Evolutionary conservation across 2,329 filamentous ascomycete genomes (phyloP).

Genomic region (Lachnellula willkommii): DNA sequence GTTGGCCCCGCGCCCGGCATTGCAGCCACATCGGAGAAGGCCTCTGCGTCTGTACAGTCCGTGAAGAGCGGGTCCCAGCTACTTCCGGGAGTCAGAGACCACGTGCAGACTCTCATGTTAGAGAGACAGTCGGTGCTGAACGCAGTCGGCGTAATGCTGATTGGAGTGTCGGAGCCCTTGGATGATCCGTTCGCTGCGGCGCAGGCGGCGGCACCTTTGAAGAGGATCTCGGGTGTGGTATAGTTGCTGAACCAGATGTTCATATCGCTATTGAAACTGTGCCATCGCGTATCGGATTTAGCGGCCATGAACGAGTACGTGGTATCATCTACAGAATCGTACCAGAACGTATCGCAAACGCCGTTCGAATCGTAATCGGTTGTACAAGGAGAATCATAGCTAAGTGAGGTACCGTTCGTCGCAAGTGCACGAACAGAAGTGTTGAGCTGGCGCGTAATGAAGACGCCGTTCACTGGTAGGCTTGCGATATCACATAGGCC

Average conservation of each 20-base stretch:
- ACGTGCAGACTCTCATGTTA: neutral
- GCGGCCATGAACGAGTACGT: constrained; percentile 31
- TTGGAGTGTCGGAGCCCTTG: neutral
- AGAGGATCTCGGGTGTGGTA: neutral
- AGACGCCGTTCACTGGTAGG: neutral
- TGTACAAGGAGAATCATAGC: neutral
- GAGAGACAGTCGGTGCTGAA: neutral
- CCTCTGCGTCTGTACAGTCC: neutral
- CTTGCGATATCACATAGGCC: too few relatives aligned
- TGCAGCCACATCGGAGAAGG: neutral
- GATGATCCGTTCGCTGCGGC: neutral
- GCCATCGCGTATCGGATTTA: neutral
- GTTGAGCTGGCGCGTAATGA: neutral
- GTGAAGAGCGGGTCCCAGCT: neutral
- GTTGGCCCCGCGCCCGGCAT: neutral
- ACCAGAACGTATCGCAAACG: constrained; percentile 1
- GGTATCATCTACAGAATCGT: constrained; percentile 22
- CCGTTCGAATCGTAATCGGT: neutral
- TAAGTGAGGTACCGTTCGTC: neutral
- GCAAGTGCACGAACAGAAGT: neutral
- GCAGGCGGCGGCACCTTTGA: neutral
- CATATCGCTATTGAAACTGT: neutral
- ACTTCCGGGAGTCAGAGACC: neutral
- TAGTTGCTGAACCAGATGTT: neutral
- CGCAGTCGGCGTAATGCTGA: neutral